Conservation (phyloP, 2,329 filamentous ascomycete genomes). For the Drechmeria coniospora region DNA sequence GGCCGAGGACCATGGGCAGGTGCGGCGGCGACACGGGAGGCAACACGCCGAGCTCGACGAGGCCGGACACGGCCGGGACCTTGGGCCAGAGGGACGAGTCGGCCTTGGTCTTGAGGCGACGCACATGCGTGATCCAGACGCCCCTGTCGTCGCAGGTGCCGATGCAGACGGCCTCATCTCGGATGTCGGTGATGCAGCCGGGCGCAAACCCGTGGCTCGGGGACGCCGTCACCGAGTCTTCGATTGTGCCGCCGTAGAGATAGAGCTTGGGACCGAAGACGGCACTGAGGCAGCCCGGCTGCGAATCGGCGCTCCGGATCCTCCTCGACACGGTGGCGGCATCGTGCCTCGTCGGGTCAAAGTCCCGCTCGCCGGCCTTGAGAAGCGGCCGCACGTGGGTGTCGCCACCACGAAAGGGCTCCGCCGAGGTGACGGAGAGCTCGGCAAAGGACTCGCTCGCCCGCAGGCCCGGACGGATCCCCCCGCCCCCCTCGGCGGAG, state of each 20-base stretch:
- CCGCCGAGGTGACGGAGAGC: slow-evolving; percentile 17
- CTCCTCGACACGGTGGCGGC: slow-evolving; percentile 23
- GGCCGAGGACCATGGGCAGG: slow-evolving; percentile 3
- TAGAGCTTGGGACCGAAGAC: slow-evolving; percentile 21
- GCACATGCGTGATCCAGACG: slow-evolving; percentile 25
- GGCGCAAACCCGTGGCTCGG: slow-evolving; percentile 1
- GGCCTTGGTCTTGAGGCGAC: slow-evolving; percentile 20
- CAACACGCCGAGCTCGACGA: slow-evolving; percentile 18
- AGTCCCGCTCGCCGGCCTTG: slow-evolving; percentile 21
- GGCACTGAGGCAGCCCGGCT: slow-evolving; percentile 22
- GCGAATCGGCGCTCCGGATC: slow-evolving; percentile 24
- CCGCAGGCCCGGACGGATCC: slow-evolving; percentile 10
- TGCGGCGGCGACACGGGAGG: slow-evolving; percentile 6
- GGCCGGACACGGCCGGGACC: slow-evolving; percentile 19
- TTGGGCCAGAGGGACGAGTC: slow-evolving; percentile 25
- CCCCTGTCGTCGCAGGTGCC: slow-evolving; percentile 22
- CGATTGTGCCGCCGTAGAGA: slow-evolving; percentile 24
- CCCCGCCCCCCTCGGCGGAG: not conserved
- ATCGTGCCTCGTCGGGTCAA: slow-evolving; percentile 17
- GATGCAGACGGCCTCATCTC: slow-evolving; percentile 20
- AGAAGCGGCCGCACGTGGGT: slow-evolving; percentile 21
- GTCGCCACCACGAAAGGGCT: slow-evolving; percentile 20
- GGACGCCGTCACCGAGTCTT: slow-evolving; percentile 10
- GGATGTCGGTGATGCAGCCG: slow-evolving; percentile 18
- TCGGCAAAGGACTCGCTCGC: slow-evolving; percentile 11